Evolutionary conservation across 148 eudicot species (phyloP), one percentile per base, ranked within the genome.

Genomic region (Diospyros kaki): DNA sequence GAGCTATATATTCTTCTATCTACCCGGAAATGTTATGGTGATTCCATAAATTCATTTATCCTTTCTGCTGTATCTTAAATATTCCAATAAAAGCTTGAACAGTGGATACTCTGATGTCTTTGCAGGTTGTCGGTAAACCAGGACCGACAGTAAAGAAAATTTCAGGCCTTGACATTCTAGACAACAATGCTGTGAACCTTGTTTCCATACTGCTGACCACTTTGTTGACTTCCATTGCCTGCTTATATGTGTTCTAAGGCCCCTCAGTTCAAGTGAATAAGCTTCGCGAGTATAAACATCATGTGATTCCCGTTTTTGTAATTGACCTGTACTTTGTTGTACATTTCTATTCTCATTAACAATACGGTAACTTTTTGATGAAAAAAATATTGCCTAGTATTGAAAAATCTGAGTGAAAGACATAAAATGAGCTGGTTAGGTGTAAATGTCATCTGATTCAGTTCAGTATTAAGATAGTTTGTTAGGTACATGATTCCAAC

Each of bases 131-230:
- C 42, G 79, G 87, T 53, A 88, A 82, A 76, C 84, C 85, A 6
- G 89, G 89, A 18, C 89, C 91, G 17, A 86, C 89, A 0, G 91
- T 88, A 76, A 84, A 76, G 85, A 88, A 58, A 52, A 88, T 88
- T 40, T 84, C 89, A 2, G 91, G 91, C 50, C 75, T 88, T 51
- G 78, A 76, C 58, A 74, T 88, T 54, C 84, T 88, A 13, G 91
- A 88, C 74, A 88, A 88, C 82, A 86, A 88, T 74, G 89, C 86
- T 3, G 89, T 88, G 45, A 88, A 88, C 78, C 45, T 88, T 40
- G 86, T 84, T 15, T 82, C 91, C 5, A 70, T 86, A 60, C 46
- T 86, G 73, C 58, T 88, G 73, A 88, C 91, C 46, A 38, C 86
- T 6, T 61, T 77, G 55, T 73, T 86, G 77, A 84, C 91, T 50